phyloP scores from a whole-genome alignment of 257 asterid genomes.

The Plantago ovata region DNA sequence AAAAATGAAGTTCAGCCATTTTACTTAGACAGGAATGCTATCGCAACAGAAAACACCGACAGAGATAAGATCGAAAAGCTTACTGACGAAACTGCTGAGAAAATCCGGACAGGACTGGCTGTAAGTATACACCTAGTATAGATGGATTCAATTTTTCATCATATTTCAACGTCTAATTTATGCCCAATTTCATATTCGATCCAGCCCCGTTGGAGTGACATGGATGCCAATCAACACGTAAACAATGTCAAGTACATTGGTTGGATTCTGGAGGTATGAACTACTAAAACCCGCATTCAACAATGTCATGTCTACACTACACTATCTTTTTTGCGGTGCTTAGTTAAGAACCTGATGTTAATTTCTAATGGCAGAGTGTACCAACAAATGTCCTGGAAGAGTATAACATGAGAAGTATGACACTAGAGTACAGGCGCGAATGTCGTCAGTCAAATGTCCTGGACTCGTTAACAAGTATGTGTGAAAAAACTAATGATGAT shows the following conservation, averaged over 20 bases:
- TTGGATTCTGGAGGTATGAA: slow-evolving; percentile 75
- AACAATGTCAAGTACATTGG: slow-evolving; percentile 90
- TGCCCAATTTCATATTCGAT: background rate
- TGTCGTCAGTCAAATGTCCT: slow-evolving; percentile 60
- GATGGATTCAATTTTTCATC: background rate
- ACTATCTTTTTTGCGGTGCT: background rate
- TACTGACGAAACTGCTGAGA: slow-evolving; percentile 49
- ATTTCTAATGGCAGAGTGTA: slow-evolving; percentile 50
- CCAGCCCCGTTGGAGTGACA: slow-evolving; percentile 91
- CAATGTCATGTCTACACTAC: background rate
- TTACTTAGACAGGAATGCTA: slow-evolving; percentile 48
- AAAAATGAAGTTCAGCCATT: slow-evolving; percentile 65
- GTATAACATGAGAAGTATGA: slow-evolving; percentile 52
- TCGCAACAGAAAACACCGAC: slow-evolving; percentile 42
- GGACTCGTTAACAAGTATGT: slow-evolving; percentile 58
- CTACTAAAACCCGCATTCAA: too few relatives aligned
- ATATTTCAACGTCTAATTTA: background rate
- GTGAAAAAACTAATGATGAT: slow-evolving; percentile 9
- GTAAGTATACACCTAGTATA: slow-evolving; percentile 32
- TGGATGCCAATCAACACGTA: slow-evolving; percentile 92
- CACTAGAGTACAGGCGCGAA: slow-evolving; percentile 69
- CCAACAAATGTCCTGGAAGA: slow-evolving; percentile 60
- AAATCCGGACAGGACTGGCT: slow-evolving; percentile 57
- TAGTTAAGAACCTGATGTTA: background rate
- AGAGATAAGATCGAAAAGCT: slow-evolving; percentile 59